phyloP scores from a whole-genome alignment of 148 eudicot genomes.

The Polygonum aviculare region DNA sequence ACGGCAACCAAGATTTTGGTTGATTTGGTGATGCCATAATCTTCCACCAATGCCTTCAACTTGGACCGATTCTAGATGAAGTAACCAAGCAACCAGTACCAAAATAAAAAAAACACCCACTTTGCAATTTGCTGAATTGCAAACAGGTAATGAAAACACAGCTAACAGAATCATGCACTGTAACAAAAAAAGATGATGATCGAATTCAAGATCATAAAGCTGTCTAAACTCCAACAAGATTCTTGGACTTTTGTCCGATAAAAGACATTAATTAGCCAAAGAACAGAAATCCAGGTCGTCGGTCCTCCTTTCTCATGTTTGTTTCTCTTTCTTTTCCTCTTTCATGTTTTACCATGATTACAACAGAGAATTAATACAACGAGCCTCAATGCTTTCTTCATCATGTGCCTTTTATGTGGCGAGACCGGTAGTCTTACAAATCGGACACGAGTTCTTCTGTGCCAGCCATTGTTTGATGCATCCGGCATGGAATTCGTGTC shows the following conservation, averaged over 20 bases:
- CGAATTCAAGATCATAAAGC: neutral
- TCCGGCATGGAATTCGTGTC: conserved; percentile 56
- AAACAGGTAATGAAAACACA: neutral
- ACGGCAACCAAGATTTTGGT: conserved; percentile 9
- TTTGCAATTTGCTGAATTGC: neutral
- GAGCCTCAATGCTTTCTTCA: neutral
- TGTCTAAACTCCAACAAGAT: conserved; percentile 7
- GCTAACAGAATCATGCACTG: neutral
- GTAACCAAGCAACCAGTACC: neutral
- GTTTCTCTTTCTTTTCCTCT: neutral
- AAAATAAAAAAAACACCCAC: neutral
- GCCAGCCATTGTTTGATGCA: conserved; percentile 64
- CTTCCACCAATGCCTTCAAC: neutral
- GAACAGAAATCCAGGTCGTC: neutral
- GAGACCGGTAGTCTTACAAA: conserved; percentile 50
- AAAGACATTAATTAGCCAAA: conserved; percentile 2
- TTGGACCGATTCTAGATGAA: neutral
- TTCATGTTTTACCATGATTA: neutral
- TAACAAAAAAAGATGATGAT: neutral
- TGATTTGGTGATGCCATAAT: conserved; percentile 6
- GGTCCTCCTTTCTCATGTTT: neutral
- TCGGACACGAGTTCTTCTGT: conserved; percentile 60
- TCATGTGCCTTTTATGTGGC: conserved; percentile 13
- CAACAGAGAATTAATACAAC: neutral
- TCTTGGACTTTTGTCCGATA: conserved; percentile 1